Percentiles rank a stretch among this genome's conserved stretches.
Evolutionary conservation across 1,284 basidiomycete genomes (phyloP).

Genomic region (Lignosus rhinocerotis): DNA sequence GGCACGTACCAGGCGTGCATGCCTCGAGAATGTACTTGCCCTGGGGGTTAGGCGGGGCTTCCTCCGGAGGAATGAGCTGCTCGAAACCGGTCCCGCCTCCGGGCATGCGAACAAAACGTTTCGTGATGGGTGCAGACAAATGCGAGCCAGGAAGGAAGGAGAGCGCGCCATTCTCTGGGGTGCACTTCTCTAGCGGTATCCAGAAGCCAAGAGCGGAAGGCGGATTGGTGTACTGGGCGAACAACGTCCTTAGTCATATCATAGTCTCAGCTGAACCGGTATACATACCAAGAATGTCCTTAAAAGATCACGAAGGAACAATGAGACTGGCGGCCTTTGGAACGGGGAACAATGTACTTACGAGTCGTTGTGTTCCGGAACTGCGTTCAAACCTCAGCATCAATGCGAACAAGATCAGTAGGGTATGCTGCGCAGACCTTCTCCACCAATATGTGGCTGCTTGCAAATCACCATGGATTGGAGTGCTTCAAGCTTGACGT

Average conservation of each 20-base stretch:
- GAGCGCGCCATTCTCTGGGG: conserved; percentile 82
- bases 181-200: conserved; percentile 92
- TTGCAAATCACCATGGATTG: conserved; percentile 97
- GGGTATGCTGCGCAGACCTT: conserved; percentile 50
- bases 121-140: conserved; percentile 65
- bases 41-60: conserved; percentile 46
- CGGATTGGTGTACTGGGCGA: conserved; percentile 84
- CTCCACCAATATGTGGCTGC: conserved; percentile 85
- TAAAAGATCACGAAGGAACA: not conserved
- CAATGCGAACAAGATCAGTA: not conserved
- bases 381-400: conserved; percentile 35
- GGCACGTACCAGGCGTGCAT: conserved; percentile 69
- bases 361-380: conserved; percentile 83
- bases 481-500: conserved; percentile 51
- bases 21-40: conserved; percentile 69
- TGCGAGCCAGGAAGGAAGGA: conserved; percentile 95
- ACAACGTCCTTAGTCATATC: not conserved
- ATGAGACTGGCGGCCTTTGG: not conserved
- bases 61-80: conserved; percentile 44
- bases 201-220: conserved; percentile 93
- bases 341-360: conserved; percentile 41
- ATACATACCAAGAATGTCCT: conserved; percentile 70
- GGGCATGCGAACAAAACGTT: conserved; percentile 80
- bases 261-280: not conserved
- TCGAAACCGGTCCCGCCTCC: conserved; percentile 82